phyloP scores from a whole-genome alignment of 495 filamentous ascomycete species.

The Beverwykella pulmonaria region DNA sequence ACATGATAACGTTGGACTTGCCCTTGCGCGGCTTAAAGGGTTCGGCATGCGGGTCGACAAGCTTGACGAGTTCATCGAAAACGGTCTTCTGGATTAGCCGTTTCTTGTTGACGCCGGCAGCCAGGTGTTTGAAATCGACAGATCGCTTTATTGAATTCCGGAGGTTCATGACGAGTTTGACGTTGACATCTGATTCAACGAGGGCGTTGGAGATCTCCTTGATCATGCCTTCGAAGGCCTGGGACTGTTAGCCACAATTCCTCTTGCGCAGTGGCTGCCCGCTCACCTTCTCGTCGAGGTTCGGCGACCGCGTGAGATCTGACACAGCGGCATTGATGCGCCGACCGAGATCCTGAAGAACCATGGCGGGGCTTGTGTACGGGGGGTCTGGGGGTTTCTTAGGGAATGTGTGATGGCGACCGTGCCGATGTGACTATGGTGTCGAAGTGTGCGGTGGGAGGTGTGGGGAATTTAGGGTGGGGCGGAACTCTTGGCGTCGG shows the following conservation, averaged over 20 bases:
- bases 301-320: conserved; percentile 87
- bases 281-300: conserved; percentile 94
- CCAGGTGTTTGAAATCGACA: conserved; percentile 91
- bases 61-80: conserved; percentile 92
- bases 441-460: conserved; percentile 4
- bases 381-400: neutral
- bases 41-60: conserved; percentile 94
- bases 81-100: conserved; percentile 97
- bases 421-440: neutral
- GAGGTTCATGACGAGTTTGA: conserved; percentile 86
- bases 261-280: neutral
- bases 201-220: conserved; percentile 95
- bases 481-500: conserved; percentile 24
- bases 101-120: conserved; percentile 92
- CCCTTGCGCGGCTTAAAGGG: conserved; percentile 97
- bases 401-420: neutral
- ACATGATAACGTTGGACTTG: conserved; percentile 97
- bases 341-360: conserved; percentile 97
- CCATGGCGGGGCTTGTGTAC: conserved; percentile 60
- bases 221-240: conserved; percentile 97
- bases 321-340: conserved; percentile 96
- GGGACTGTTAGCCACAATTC: conserved; percentile 24
- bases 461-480: conserved; percentile 13
- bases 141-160: conserved; percentile 88
- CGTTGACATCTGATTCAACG: conserved; percentile 93